Evolutionary conservation across 805 yeast species (phyloP).

Genomic region (Metschnikowia kunwiensis): DNA sequence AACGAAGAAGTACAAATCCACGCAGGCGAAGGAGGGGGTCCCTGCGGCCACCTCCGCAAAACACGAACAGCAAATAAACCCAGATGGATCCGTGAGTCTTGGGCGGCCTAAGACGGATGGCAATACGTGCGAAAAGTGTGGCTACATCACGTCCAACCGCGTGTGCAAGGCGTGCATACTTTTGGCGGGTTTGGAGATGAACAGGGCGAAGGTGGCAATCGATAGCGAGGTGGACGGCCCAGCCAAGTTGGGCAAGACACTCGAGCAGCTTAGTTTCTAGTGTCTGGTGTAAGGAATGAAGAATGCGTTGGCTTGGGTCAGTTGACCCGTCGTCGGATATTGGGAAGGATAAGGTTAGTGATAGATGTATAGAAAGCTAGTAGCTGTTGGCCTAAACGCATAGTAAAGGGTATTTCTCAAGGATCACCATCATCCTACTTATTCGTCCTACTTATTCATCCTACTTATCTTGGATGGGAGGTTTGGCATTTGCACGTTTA

Average conservation of each 20-base stretch:
- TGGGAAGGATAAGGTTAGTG: too few species aligned
- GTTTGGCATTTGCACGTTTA: too few species aligned
- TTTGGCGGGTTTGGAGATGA: slow-evolving; percentile 76
- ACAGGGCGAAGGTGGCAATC: slow-evolving; percentile 61
- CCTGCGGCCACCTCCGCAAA: slow-evolving; percentile 3
- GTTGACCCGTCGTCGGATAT: too few species aligned
- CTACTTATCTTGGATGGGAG: too few species aligned
- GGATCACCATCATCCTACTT: too few species aligned
- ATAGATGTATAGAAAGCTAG: too few species aligned
- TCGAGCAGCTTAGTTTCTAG: slow-evolving; percentile 64
- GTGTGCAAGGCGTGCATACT: slow-evolving; percentile 92
- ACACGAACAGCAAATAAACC: slow-evolving; percentile 50
- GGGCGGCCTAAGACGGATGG: slow-evolving; percentile 46
- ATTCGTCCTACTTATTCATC: too few species aligned
- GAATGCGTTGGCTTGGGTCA: neutral
- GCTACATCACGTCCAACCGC: slow-evolving; percentile 82
- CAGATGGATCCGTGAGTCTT: slow-evolving; percentile 62
- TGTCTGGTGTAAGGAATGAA: neutral
- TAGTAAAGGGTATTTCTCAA: too few species aligned
- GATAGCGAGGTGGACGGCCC: slow-evolving; percentile 64
- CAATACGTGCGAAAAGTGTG: slow-evolving; percentile 81
- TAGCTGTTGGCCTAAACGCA: too few species aligned
- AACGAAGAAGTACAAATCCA: slow-evolving; percentile 33
- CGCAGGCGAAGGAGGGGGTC: neutral
- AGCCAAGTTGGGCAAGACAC: slow-evolving; percentile 55